These are phyloP conservation scores for Lentinula edodes DNA, from an alignment of 768 basidiomycete species.

Conservation along the genomic window DNA sequence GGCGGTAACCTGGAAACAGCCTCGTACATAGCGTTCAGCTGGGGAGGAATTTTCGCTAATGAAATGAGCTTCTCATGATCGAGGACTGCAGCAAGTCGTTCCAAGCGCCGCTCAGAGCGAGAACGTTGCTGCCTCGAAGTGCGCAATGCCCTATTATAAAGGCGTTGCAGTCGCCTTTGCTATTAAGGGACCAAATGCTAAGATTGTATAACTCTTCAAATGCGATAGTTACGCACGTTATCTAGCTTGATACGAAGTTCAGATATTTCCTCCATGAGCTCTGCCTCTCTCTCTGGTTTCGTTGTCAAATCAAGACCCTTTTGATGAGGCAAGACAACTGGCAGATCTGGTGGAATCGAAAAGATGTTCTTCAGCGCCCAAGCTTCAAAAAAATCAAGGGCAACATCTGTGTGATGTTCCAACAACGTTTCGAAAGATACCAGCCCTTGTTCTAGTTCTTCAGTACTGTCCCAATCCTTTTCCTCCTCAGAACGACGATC, in stretches of 20 bases:
- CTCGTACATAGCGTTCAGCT: constrained; percentile 39
- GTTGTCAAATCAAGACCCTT: constrained; percentile 60
- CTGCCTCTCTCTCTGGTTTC: constrained; percentile 52
- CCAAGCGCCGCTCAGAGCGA: constrained; percentile 38
- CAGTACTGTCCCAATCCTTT: constrained; percentile 51
- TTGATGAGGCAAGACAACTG: constrained; percentile 74
- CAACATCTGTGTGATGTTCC: constrained; percentile 83
- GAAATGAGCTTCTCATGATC: constrained; percentile 30
- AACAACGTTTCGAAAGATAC: constrained; percentile 86
- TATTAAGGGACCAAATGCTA: constrained; percentile 19
- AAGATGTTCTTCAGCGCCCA: constrained; percentile 91
- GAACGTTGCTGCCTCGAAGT: constrained; percentile 38
- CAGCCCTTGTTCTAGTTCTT: constrained; percentile 74
- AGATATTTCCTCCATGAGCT: constrained; percentile 63
- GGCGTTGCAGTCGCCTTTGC: constrained; percentile 62
- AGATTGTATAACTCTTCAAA: constrained; percentile 2
- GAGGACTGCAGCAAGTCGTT: constrained; percentile 37
- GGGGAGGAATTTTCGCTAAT: constrained; percentile 33
- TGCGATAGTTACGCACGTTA: constrained; percentile 42
- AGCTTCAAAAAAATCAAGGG: constrained; percentile 88
- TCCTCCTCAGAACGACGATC: constrained; percentile 49
- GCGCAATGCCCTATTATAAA: constrained; percentile 49
- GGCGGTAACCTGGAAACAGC: constrained; percentile 45
- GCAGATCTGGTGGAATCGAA: constrained; percentile 61
- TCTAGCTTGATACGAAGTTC: constrained; percentile 62